A percentile compares a stretch with the other conserved stretches of the same genome.
Evolutionary conservation across 495 filamentous ascomycete genomes (phyloP).

Genomic region (Aspergillus haitiensis): DNA sequence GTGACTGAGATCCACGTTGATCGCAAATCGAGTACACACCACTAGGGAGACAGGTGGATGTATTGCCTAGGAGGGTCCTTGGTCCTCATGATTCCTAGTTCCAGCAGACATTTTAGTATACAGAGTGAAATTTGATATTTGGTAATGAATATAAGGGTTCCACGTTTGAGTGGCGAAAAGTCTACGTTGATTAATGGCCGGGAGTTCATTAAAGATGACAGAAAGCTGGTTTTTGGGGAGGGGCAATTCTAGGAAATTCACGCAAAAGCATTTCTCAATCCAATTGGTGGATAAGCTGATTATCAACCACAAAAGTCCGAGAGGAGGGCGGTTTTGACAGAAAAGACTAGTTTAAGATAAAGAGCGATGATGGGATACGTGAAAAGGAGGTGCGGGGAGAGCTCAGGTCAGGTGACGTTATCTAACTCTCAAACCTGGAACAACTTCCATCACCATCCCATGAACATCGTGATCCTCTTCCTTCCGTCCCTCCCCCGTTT

Average conservation of each 20-base stretch:
- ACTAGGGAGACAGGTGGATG: no score
- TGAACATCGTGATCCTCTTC: conserved; percentile 1
- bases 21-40: no score
- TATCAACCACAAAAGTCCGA: not conserved
- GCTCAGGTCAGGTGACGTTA: conserved; percentile 20
- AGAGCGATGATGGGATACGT: not conserved
- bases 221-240: not conserved
- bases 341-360: not conserved
- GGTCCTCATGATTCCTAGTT: no score
- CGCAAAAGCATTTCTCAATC: not conserved
- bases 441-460: conserved; percentile 3
- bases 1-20: no score
- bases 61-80: no score
- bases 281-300: not conserved
- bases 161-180: no score
- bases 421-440: conserved; percentile 6
- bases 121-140: no score
- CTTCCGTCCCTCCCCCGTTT: not conserved
- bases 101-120: no score
- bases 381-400: conserved; percentile 16
- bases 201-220: no score
- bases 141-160: no score
- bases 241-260: not conserved
- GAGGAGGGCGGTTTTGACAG: not conserved
- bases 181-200: no score